These are phyloP conservation scores for Phialophora tarda DNA, from an alignment of 2,329 filamentous ascomycete genomes.

Conservation along the genomic window DNA sequence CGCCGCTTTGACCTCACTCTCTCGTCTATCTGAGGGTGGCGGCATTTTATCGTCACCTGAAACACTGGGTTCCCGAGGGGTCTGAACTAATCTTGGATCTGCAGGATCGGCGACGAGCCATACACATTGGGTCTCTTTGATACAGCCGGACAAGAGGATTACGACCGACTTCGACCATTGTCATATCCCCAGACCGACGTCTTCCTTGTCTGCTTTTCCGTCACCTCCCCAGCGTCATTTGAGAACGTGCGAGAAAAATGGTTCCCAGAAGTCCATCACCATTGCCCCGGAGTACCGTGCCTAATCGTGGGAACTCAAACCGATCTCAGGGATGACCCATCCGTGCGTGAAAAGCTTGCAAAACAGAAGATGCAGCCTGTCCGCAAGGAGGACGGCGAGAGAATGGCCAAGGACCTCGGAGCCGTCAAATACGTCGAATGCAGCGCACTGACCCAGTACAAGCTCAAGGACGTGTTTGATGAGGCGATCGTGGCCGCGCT, in stretches of 20 bases:
- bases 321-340: constrained; percentile 87
- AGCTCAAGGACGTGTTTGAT: constrained; percentile 96
- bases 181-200: constrained; percentile 99
- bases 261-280: constrained; percentile 98
- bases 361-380: constrained; percentile 98
- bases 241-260: constrained; percentile 99
- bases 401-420: constrained; percentile 95
- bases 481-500: constrained; percentile 97
- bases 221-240: constrained; percentile 95
- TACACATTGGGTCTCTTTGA: constrained; percentile 97
- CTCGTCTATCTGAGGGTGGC: neutral
- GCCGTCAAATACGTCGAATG: constrained; percentile 99
- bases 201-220: constrained; percentile 98
- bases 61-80: constrained; percentile 11
- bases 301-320: constrained; percentile 97
- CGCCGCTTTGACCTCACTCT: neutral
- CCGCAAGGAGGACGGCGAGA: constrained; percentile 87
- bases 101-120: constrained; percentile 97
- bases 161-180: constrained; percentile 92
- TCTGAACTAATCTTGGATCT: constrained; percentile 31
- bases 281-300: constrained; percentile 96
- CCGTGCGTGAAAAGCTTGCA: constrained; percentile 85
- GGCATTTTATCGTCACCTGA: neutral
- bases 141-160: constrained; percentile 99
- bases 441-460: constrained; percentile 96